These are phyloP conservation scores for Kalmanozyma brasiliensis DNA, from an alignment of 1,284 basidiomycete genomes.

Conservation along the genomic window DNA sequence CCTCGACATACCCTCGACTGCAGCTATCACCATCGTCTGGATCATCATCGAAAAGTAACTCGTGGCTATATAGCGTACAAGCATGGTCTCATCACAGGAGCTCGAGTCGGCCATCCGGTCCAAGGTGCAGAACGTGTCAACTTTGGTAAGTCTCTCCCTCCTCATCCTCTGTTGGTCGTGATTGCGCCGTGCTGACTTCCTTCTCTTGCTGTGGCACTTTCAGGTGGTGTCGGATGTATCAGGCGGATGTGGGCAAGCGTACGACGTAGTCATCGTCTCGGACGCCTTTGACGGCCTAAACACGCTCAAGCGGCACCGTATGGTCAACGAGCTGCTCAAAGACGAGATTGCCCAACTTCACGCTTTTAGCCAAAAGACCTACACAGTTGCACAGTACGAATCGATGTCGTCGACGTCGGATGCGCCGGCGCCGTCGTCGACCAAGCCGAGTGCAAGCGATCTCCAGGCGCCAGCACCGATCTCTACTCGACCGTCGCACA, in stretches of 20 bases:
- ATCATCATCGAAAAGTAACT: too few relatives aligned
- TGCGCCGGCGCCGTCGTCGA: conserved; percentile 13
- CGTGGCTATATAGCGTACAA: neutral
- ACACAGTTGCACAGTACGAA: conserved; percentile 58
- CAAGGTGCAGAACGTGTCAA: conserved; percentile 57
- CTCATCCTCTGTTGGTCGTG: neutral
- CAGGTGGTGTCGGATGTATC: conserved; percentile 66
- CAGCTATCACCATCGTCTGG: too few relatives aligned
- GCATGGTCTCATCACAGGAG: conserved; percentile 64
- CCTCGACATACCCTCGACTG: too few relatives aligned
- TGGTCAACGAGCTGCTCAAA: conserved; percentile 69
- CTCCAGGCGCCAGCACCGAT: conserved; percentile 40
- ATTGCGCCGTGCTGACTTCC: neutral
- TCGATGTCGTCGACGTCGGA: conserved; percentile 19
- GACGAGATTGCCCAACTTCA: conserved; percentile 70
- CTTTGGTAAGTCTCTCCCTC: conserved; percentile 40
- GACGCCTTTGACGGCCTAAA: conserved; percentile 62
- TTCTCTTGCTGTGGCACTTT: neutral
- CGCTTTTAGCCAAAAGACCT: conserved; percentile 69
- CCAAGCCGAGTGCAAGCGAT: conserved; percentile 17
- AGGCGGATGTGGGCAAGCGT: conserved; percentile 66
- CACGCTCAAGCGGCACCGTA: conserved; percentile 65
- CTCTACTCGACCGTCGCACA: conserved; percentile 38
- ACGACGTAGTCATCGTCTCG: conserved; percentile 66
- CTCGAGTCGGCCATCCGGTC: conserved; percentile 64